Base-by-base conservation (phyloP, 139 green algal genomes). In the Chlorella sp. region DNA sequence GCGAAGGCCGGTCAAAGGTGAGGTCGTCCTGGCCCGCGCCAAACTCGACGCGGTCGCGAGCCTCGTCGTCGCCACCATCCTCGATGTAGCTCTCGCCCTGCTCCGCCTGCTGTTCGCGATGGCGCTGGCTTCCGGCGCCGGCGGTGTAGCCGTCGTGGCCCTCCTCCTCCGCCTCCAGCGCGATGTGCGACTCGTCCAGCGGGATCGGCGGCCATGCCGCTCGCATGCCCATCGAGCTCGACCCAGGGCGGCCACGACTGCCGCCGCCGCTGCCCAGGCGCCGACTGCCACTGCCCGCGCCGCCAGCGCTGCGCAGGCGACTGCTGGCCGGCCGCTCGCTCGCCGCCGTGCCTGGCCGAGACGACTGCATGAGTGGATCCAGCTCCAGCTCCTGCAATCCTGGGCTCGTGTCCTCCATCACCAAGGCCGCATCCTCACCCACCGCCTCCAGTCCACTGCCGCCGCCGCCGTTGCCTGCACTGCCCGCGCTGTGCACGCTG, bases 201-300 rank as follows among this genome's bases (percentile, higher is more conserved):
- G 26, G 61, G n/a, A 67, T 27, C 22, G 61, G 61, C 34, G 61
- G 61, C 61, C 61, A 67, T 14, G 29, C 29, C 22, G 61, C 23
- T n/a, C n/a, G n/a, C n/a, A n/a, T n/a, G 23, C 61, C n/a, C 14
- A 35, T 26, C 3, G 61, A 23, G n/a, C 24, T 34, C 2, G 61
- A 5, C 34, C 23, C 29, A 5, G 29, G 34, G 17, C 42, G 42
- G 23, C 61, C 61, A 27, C n/a, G 29, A 24, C 29, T 34, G 61
- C 61, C 34, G 61, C 61, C 61, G 22, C n/a, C 61, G 61, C 61
- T 67, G 27, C 61, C 61, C 23, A 34, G n/a, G 3, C 61, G 61
- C 3, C 3, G 42, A 17, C 17, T 55, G 10, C 10, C 17, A 17
- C 42, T 55, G 42, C 42, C 42, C n/a, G n/a, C n/a, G n/a, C n/a